Percentiles rank a stretch among this genome's conserved stretches.
phyloP scores from a whole-genome alignment of 1,284 basidiomycete genomes.

The Phlebopus sp. region DNA sequence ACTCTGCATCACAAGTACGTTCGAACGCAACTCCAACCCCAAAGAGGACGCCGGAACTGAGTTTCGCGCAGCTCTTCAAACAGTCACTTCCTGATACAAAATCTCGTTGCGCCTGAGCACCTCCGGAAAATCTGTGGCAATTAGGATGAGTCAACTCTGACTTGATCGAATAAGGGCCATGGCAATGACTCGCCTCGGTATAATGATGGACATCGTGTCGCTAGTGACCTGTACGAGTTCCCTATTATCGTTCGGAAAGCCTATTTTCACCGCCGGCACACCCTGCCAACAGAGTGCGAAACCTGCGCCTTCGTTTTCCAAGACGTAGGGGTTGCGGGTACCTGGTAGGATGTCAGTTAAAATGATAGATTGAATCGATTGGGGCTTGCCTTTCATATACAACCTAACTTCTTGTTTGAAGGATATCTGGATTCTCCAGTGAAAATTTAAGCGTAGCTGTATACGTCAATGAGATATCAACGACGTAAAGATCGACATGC shows the following conservation, averaged over 20 bases:
- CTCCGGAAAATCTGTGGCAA: not conserved
- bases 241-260: conserved; percentile 68
- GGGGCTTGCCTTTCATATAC: conserved; percentile 72
- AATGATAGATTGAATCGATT: conserved; percentile 1
- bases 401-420: conserved; percentile 79
- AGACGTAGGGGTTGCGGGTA: conserved; percentile 78
- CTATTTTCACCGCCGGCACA: conserved; percentile 71
- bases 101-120: conserved; percentile 18
- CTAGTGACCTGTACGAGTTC: conserved; percentile 87
- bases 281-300: conserved; percentile 89
- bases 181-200: conserved; percentile 66
- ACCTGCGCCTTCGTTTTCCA: conserved; percentile 79
- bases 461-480: conserved; percentile 1
- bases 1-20: conserved; percentile 79
- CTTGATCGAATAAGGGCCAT: not conserved
- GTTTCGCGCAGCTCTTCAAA: conserved; percentile 72
- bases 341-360: conserved; percentile 46
- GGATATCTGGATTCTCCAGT: conserved; percentile 75
- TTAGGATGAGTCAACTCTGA: conserved; percentile 23
- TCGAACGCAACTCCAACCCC: conserved; percentile 87
- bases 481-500: conserved; percentile 2
- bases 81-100: conserved; percentile 31
- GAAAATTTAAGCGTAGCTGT: conserved; percentile 80
- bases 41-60: conserved; percentile 88
- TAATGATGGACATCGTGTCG: conserved; percentile 76